phyloP scores from a whole-genome alignment of 1,284 basidiomycete genomes.

The Sanguinoderma infundibulare region DNA sequence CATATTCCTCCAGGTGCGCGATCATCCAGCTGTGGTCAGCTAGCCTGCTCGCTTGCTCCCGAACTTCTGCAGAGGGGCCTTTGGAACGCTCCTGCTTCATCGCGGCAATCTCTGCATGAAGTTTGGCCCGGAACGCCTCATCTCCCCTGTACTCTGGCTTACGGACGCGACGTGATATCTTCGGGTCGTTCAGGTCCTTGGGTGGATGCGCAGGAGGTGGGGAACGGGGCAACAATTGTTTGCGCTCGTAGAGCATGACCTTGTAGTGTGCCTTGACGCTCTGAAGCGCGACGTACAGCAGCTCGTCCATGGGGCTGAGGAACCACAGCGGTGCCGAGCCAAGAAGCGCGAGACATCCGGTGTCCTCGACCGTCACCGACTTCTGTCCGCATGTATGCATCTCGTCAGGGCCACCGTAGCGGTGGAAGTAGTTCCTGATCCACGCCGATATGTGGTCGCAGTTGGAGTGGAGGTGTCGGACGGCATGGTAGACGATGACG shows the following conservation, averaged over 20 bases:
- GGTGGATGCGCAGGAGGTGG: not conserved
- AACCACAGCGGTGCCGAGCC: not conserved
- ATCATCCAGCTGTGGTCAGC: not conserved
- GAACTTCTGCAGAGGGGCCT: not conserved
- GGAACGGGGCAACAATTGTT: too few relatives aligned
- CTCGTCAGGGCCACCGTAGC: not conserved
- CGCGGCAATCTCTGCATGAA: not conserved
- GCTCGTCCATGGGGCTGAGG: slow-evolving; percentile 1
- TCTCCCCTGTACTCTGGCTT: not conserved
- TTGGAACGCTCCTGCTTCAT: too few relatives aligned
- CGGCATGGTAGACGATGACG: slow-evolving; percentile 8
- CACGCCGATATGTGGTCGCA: not conserved
- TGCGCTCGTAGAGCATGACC: not conserved
- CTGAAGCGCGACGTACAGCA: not conserved
- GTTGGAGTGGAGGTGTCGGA: slow-evolving; percentile 8
- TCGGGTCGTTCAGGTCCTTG: not conserved
- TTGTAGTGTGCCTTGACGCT: slow-evolving; percentile 5
- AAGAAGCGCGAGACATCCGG: not conserved
- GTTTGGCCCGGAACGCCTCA: not conserved
- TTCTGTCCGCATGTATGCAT: not conserved
- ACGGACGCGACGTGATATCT: not conserved
- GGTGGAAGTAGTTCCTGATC: slow-evolving; percentile 2
- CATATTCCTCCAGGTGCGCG: not conserved
- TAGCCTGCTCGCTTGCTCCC: not conserved
- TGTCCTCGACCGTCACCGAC: not conserved